Evolutionary conservation across 495 filamentous ascomycete genomes (phyloP).

Genomic region (Lasiosphaeriaceae sp.): DNA sequence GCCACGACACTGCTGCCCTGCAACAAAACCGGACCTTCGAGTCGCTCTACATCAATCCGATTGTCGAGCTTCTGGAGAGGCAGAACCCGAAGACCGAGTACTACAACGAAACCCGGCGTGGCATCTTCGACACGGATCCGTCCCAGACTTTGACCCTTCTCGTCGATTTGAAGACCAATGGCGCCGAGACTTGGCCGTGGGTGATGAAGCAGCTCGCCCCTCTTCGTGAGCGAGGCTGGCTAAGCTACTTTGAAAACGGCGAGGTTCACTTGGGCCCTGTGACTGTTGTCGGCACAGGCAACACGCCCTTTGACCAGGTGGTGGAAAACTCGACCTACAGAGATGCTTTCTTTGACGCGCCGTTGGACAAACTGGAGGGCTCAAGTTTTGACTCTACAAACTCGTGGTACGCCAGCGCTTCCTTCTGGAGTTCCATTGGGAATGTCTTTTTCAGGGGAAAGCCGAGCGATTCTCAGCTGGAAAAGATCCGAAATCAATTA

Average conservation of each 20-base stretch:
- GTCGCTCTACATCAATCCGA: conserved; percentile 61
- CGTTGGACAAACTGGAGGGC: conserved; percentile 41
- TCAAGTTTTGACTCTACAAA: conserved; percentile 42
- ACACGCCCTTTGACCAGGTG: conserved; percentile 63
- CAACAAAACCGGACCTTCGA: conserved; percentile 55
- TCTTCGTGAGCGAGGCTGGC: conserved; percentile 57
- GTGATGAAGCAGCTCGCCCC: conserved; percentile 62
- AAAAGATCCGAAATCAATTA: conserved; percentile 59
- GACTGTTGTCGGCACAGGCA: conserved; percentile 77
- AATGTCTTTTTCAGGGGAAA: conserved; percentile 36
- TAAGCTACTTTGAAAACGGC: conserved; percentile 55
- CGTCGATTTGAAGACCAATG: conserved; percentile 65
- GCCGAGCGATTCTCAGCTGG: conserved; percentile 51
- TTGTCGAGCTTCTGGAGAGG: conserved; percentile 52
- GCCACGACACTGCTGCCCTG: conserved; percentile 51
- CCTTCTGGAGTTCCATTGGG: conserved; percentile 45
- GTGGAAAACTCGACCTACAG: conserved; percentile 46
- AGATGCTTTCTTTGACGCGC: conserved; percentile 68
- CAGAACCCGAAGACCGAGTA: conserved; percentile 49
- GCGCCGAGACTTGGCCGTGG: conserved; percentile 44
- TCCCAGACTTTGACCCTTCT: conserved; percentile 64
- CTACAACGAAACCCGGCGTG: conserved; percentile 41
- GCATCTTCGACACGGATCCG: conserved; percentile 59
- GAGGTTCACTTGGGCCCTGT: conserved; percentile 53
- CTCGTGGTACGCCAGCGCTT: conserved; percentile 52